phyloP scores from a whole-genome alignment of 441 rosid genomes.

The Erodium texanum region DNA sequence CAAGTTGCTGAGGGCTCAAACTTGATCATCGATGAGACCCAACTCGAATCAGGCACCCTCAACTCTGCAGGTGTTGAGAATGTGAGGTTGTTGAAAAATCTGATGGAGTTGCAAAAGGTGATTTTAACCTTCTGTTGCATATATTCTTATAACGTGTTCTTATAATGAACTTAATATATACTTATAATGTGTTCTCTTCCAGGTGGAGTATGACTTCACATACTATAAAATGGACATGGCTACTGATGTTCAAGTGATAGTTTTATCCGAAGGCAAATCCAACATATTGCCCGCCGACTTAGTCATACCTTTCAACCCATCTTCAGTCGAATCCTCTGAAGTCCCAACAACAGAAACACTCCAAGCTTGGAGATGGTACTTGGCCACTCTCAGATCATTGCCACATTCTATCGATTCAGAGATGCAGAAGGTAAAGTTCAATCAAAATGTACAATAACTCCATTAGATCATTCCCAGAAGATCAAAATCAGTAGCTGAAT shows the following conservation, averaged over 20 bases:
- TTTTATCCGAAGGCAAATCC: conserved; percentile 76
- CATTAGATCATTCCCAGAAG: no score
- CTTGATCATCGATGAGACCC: conserved; percentile 66
- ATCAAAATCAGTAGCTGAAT: neutral
- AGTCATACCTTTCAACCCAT: conserved; percentile 63
- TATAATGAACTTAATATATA: neutral
- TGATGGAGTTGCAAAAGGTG: conserved; percentile 71
- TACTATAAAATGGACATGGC: conserved; percentile 83
- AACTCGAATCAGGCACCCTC: conserved; percentile 60
- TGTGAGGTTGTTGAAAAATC: conserved; percentile 53
- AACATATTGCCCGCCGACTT: conserved; percentile 73
- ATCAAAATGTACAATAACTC: neutral
- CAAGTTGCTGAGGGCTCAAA: conserved; percentile 84
- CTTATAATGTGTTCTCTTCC: conserved; percentile 15
- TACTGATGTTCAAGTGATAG: conserved; percentile 67
- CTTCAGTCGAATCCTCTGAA: conserved; percentile 29
- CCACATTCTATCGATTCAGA: conserved; percentile 62
- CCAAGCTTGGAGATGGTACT: conserved; percentile 78
- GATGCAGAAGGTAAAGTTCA: conserved; percentile 57
- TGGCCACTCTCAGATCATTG: conserved; percentile 59
- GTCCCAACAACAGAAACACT: conserved; percentile 33
- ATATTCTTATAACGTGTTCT: neutral
- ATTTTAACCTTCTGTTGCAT: conserved; percentile 5
- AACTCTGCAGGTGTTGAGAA: conserved; percentile 68
- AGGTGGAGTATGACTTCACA: conserved; percentile 83